phyloP scores from a whole-genome alignment of 352 stramenopile genomes.

The Globisporangium orthogonon region DNA sequence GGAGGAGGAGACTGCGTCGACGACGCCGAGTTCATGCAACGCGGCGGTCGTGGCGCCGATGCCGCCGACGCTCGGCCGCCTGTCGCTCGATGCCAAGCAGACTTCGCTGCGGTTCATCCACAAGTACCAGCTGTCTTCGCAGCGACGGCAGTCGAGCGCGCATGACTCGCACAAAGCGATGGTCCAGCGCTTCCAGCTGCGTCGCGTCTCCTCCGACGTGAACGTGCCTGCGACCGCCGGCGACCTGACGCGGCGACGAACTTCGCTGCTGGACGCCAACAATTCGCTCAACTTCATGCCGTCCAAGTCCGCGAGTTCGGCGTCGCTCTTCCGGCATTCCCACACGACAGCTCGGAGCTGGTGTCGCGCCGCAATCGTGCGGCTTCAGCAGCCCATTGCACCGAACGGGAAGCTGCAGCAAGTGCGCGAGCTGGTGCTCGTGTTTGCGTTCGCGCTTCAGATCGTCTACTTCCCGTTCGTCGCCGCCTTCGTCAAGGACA shows the following conservation, averaged over 20 bases:
- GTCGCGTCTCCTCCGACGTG: not conserved
- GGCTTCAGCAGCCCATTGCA: not conserved
- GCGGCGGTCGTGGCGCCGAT: not conserved
- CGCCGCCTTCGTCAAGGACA: conserved; percentile 21
- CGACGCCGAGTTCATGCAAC: not conserved
- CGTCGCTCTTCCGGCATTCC: conserved; percentile 11
- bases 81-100: not conserved
- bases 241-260: too few relatives aligned
- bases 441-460: conserved; percentile 23
- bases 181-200: conserved; percentile 45
- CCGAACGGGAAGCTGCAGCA: conserved; percentile 24
- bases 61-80: not conserved
- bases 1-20: not conserved
- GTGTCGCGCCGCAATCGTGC: not conserved
- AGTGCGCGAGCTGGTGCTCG: conserved; percentile 15
- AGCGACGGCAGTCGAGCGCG: not conserved
- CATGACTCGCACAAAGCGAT: conserved; percentile 24
- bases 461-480: conserved; percentile 31
- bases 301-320: conserved; percentile 20
- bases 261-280: not conserved
- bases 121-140: not conserved
- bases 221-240: not conserved
- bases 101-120: not conserved
- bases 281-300: not conserved
- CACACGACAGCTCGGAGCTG: not conserved